Conservation (phyloP, 768 basidiomycete species). For the Serendipita indica region DNA sequence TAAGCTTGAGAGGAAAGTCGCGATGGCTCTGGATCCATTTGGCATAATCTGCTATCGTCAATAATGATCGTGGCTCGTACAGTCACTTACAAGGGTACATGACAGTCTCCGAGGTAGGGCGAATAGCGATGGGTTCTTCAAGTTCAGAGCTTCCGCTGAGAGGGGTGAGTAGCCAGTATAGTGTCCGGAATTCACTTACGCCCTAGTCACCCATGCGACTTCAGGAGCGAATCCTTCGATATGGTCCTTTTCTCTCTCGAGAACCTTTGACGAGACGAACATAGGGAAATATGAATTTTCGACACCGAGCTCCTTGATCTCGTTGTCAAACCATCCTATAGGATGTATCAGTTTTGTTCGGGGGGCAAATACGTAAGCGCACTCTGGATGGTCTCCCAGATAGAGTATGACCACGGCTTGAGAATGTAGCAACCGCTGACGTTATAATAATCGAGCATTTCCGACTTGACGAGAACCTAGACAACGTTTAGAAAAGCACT, state of each 20-base stretch:
- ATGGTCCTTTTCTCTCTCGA: conserved; percentile 96
- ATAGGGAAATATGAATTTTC: conserved; percentile 99
- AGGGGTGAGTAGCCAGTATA: conserved; percentile 5
- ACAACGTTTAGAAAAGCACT: not conserved
- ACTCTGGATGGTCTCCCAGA: conserved; percentile 96
- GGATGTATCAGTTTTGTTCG: not conserved
- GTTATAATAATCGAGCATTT: conserved; percentile 98
- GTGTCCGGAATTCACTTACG: conserved; percentile 49
- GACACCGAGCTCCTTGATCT: conserved; percentile 89
- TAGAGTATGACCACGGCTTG: conserved; percentile 91
- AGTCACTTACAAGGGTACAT: conserved; percentile 90
- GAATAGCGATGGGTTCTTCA: conserved; percentile 94
- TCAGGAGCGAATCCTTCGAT: conserved; percentile 99
- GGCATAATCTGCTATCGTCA: conserved; percentile 57
- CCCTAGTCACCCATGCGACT: conserved; percentile 98
- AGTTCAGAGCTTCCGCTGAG: conserved; percentile 77
- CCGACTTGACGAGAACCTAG: conserved; percentile 91
- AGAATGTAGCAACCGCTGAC: conserved; percentile 98
- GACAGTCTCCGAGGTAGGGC: conserved; percentile 94
- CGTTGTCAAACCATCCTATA: conserved; percentile 82
- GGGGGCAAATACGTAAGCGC: conserved; percentile 16
- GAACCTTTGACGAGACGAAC: conserved; percentile 84
- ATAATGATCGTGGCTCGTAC: not conserved
- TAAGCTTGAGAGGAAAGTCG: conserved; percentile 90
- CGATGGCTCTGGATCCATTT: conserved; percentile 98